phyloP scores from a whole-genome alignment of 352 stramenopile genomes.

The Plasmopara halstedii region DNA sequence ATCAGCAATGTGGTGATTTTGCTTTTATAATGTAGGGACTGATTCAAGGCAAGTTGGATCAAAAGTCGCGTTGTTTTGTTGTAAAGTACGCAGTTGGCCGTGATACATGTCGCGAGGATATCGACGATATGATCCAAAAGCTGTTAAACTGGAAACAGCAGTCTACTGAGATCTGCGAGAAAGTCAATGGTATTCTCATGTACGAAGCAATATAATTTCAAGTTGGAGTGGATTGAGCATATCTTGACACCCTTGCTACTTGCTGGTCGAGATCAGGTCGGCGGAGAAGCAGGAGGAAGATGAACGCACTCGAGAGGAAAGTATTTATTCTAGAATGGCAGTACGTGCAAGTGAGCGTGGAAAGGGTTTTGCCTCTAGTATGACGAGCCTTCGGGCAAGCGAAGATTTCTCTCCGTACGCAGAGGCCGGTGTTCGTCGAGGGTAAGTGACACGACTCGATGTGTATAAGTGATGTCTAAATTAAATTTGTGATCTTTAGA shows the following conservation, averaged over 20 bases:
- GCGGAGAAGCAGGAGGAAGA: conserved; percentile 48
- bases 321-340: conserved; percentile 47
- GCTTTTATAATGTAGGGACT: conserved; percentile 40
- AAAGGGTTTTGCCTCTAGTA: conserved; percentile 23
- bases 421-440: conserved; percentile 35
- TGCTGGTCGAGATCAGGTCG: conserved; percentile 20
- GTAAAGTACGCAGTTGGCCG: conserved; percentile 87
- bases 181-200: conserved; percentile 66
- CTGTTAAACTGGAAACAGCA: conserved; percentile 76
- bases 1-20: not conserved
- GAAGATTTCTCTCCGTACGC: conserved; percentile 44
- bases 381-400: conserved; percentile 24
- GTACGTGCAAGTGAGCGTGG: conserved; percentile 38
- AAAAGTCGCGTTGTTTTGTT: conserved; percentile 72
- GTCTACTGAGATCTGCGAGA: conserved; percentile 43
- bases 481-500: conserved; percentile 15
- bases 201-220: conserved; percentile 13
- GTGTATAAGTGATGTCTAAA: not conserved
- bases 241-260: conserved; percentile 2
- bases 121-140: conserved; percentile 86
- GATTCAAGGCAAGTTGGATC: conserved; percentile 87
- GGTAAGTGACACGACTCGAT: conserved; percentile 27
- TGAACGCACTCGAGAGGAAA: conserved; percentile 41
- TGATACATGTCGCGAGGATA: conserved; percentile 77
- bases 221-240: not conserved